Conservation (phyloP, 176 grass and related monocot genomes). For the Aegilops sharonensis region DNA sequence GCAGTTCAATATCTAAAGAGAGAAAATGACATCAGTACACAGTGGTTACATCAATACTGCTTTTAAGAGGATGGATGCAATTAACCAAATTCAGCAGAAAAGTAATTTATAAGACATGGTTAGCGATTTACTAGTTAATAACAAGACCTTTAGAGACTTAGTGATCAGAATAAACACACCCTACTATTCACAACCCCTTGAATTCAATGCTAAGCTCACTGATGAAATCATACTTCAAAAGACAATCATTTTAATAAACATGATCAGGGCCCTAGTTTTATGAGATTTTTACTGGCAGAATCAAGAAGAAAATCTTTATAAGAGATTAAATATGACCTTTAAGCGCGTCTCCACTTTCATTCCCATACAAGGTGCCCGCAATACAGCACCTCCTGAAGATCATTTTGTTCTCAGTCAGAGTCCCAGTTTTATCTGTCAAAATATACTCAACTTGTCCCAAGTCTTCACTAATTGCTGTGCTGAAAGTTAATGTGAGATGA, state of each 20-base stretch:
- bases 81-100: not conserved
- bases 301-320: constrained; percentile 22
- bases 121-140: not conserved
- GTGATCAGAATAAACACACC: not conserved
- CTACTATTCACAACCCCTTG: not conserved
- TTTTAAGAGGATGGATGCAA: constrained; percentile 15
- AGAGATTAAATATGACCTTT: constrained; percentile 54
- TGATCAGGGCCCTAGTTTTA: not conserved
- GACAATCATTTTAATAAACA: not conserved
- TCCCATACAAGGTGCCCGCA: constrained; percentile 68
- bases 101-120: not conserved
- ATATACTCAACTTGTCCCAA: constrained; percentile 99
- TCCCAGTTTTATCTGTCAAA: constrained; percentile 98
- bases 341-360: constrained; percentile 92
- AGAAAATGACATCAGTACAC: constrained; percentile 31
- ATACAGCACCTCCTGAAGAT: constrained; percentile 95
- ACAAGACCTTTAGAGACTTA: not conserved
- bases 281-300: constrained; percentile 18
- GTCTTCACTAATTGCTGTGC: constrained; percentile 99
- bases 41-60: not conserved
- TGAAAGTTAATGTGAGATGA: constrained; percentile 48
- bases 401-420: constrained; percentile 96
- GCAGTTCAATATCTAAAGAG: constrained; percentile 75
- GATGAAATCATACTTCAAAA: not conserved
- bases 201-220: not conserved